Percentiles rank a stretch among this genome's conserved stretches.
Evolutionary conservation across 1,139 yeast species (phyloP).

Genomic region (Eremothecium coryli): DNA sequence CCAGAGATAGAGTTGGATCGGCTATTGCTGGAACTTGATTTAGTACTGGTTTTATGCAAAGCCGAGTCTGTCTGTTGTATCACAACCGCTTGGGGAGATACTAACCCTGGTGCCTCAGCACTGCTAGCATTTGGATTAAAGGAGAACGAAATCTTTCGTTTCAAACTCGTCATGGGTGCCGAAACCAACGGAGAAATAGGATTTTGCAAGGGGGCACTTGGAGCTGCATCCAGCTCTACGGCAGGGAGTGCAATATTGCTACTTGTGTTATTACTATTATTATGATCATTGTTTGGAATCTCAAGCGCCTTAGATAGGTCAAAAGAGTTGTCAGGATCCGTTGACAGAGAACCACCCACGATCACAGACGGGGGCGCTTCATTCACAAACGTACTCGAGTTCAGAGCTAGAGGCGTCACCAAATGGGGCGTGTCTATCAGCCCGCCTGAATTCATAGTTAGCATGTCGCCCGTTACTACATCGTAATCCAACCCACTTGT

Average conservation of each 20-base stretch:
- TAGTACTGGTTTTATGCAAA: conserved; percentile 7
- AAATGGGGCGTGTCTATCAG: background rate
- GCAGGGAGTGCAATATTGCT: background rate
- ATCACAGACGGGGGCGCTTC: conserved; percentile 1
- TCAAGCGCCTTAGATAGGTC: conserved; percentile 29
- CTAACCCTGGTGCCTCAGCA: background rate
- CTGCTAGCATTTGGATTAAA: conserved; percentile 5
- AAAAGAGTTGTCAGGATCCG: conserved; percentile 18
- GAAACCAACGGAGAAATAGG: conserved; percentile 7
- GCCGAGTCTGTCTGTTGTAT: conserved; percentile 5
- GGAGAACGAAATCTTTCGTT: conserved; percentile 7
- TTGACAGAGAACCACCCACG: conserved; percentile 6
- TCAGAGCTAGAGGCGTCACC: conserved; percentile 1
- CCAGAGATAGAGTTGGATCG: conserved; percentile 2
- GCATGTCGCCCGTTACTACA: background rate
- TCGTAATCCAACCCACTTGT: conserved; percentile 1
- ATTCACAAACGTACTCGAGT: background rate
- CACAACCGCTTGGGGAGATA: background rate
- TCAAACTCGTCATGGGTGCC: conserved; percentile 9
- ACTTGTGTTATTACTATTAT: background rate
- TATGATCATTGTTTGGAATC: conserved; percentile 15
- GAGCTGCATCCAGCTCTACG: conserved; percentile 1
- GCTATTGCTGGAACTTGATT: conserved; percentile 6
- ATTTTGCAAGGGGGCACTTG: background rate
- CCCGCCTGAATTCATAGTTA: conserved; percentile 1